Base-by-base conservation (phyloP, 495 filamentous ascomycete species). In the Penicillium bovifimosum region DNA sequence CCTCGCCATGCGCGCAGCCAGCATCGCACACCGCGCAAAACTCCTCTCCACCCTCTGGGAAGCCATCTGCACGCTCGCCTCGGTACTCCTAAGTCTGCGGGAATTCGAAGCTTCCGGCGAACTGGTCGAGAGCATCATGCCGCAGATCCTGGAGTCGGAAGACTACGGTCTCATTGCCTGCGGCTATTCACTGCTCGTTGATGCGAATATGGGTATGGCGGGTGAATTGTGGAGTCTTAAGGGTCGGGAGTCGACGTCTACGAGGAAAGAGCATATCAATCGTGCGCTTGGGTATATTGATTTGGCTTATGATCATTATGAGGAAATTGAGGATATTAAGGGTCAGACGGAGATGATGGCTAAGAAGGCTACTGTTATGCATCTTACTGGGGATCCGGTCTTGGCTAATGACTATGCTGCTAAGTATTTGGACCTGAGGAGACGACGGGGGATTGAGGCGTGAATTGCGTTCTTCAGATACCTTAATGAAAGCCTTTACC, bases 291-390 rank as follows among this genome's bases (percentile, higher is more conserved):
- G 81, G 35, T 84, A 83, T 29, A 76, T 91, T 29, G 86, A 88
- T 53, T 77, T 71, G 43, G 83, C 87, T 7, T 83, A 83, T 61
- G 67, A 77, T 62, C 80, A 87, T 50, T 95, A 79, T 56, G 82
- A 86, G 35, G 76, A 78, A 26, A 77, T 91, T 29, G 85, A 90
- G 62, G 89, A 96, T 70, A 72, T 85, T 14, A 68, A 76, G 17
- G 86, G 83, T 32, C 86, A 88, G 66, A 86, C 86, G 62, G 86
- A 90, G 71, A 85, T 88, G 81, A 81, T 95, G 74, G 87, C 86
- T 2, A 92, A 92, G 72, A 91, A 90, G 66, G 87, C 88, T 13
- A 86, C 86, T 8, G 76, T 95, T 35, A 87, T 88, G 79, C 83
- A 84, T 64, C 71, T 86, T 8, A 74, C 85, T 18, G 90, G 88